These are phyloP conservation scores for Mycena maculata DNA, from an alignment of 768 basidiomycete genomes.

Conservation along the genomic window DNA sequence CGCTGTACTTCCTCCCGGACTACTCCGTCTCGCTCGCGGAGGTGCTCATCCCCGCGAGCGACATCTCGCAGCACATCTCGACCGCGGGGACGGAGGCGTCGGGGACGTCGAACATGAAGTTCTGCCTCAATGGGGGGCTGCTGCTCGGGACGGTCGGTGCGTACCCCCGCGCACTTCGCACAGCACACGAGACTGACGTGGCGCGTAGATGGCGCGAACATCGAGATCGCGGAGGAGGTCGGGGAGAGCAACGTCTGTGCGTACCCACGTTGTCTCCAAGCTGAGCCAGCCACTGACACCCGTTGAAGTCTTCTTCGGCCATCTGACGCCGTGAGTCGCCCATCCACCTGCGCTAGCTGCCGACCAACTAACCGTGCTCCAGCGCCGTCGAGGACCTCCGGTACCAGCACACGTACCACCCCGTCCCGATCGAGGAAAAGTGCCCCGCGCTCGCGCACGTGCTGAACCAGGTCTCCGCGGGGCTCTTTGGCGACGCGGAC, in stretches of 20 bases:
- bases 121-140: slow-evolving; percentile 91
- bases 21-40: slow-evolving; percentile 90
- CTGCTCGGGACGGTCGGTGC: slow-evolving; percentile 84
- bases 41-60: slow-evolving; percentile 89
- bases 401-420: slow-evolving; percentile 87
- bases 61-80: slow-evolving; percentile 96
- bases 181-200: not conserved
- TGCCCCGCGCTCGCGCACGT: slow-evolving; percentile 86
- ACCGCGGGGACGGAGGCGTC: slow-evolving; percentile 96
- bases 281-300: not conserved
- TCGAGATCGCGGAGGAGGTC: slow-evolving; percentile 96
- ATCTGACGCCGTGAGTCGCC: slow-evolving; percentile 74
- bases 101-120: slow-evolving; percentile 89
- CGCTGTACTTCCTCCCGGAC: slow-evolving; percentile 95
- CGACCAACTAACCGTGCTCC: not conserved
- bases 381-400: slow-evolving; percentile 87
- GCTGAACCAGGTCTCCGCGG: slow-evolving; percentile 78
- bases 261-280: slow-evolving; percentile 57
- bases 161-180: slow-evolving; percentile 29
- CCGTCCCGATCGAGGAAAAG: slow-evolving; percentile 82
- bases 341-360: not conserved
- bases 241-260: slow-evolving; percentile 93
- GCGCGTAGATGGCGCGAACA: slow-evolving; percentile 88
- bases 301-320: slow-evolving; percentile 85
- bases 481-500: slow-evolving; percentile 81